Percentiles rank a stretch among this genome's conserved stretches.
Evolutionary conservation across 164 flowering plant species (phyloP).

Genomic region (Hamamelis virginiana): DNA sequence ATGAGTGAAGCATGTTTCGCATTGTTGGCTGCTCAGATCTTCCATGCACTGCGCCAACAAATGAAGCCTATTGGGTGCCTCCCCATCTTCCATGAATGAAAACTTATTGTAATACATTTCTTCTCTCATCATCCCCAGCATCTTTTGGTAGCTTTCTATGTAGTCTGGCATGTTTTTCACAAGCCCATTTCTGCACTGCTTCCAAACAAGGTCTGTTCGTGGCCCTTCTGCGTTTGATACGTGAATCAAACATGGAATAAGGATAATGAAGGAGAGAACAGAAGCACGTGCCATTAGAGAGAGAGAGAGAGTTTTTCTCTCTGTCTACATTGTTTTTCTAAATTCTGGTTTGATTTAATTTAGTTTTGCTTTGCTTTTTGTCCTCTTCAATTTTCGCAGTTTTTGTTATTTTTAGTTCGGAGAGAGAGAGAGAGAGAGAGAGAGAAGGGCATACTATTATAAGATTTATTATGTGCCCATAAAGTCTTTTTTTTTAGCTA

Average conservation of each 20-base stretch:
- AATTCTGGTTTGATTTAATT: not conserved
- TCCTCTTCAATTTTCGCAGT: too few species aligned
- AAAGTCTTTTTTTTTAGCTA: too few species aligned
- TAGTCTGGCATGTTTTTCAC: not conserved
- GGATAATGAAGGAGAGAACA: not conserved
- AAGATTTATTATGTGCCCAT: not conserved
- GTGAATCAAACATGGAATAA: not conserved
- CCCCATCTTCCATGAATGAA: slow-evolving; percentile 3
- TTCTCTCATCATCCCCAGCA: not conserved
- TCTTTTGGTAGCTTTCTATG: not conserved
- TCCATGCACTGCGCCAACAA: slow-evolving; percentile 37
- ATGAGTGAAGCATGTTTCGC: slow-evolving; percentile 24
- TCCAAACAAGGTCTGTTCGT: slow-evolving; percentile 10
- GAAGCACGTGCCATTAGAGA: not conserved
- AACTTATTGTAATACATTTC: slow-evolving; percentile 10
- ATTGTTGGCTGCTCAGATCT: slow-evolving; percentile 29
- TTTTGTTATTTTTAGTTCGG: too few species aligned
- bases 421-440: not conserved
- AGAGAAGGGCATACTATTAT: not conserved
- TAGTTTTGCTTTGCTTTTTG: not conserved
- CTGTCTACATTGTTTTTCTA: not conserved
- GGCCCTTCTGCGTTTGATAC: not conserved
- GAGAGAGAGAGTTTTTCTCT: not conserved
- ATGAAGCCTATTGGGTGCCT: slow-evolving; percentile 1
- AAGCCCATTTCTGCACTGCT: not conserved